Evolutionary conservation across 2,329 filamentous ascomycete species (phyloP), one percentile per base, ranked within the genome.

Genomic region (Aureobasidium uvarum): DNA sequence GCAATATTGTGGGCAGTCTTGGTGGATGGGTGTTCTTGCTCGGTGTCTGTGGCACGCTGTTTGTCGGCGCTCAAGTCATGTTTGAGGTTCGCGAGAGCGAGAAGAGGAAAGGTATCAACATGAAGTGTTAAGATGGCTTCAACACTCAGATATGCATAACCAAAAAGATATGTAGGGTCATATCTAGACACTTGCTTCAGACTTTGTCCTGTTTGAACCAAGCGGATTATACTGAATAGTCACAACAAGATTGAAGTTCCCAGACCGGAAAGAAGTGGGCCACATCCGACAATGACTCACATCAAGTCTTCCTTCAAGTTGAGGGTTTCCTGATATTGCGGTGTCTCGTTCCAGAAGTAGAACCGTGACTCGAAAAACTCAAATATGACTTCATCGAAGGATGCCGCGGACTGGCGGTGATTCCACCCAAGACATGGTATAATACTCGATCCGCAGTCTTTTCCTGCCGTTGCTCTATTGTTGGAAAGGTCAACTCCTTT

Each of bases 31-130:
- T 85, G 1, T 99, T 96, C 75, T 77, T 98, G 51, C 73, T 87
- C 13, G 81, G 82, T 2, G 90, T 92, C 3, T 94, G 87, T 72
- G 78, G 77, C n/a, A 86, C 85, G 50, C 77, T 98, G 10, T 99
- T 96, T 74, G 86, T 93, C 0, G 93, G 89, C 31, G 85, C 90
- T 48, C 94, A 98, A 79, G 81, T 97, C 73, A 99, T 99, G 95
- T 97, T 98, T 80, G 95, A 99, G 81, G 85, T 96, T 70, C 83
- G 95, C 62, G 91, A 97, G 79, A 83, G 84, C 48, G 95, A 99
- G 81, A 86, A 87, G 77, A 85, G 94, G 71, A 86, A 85, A 70
- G 95, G 95, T 0, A 89, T 97, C 66, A 84, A 86, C 70, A 76
- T 97, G 77, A 96, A 91, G 79, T 98, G 92, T 76, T 96, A 45